Base-by-base conservation (phyloP, 73 alveolate genomes). In the Durusdinium trenchii region DNA sequence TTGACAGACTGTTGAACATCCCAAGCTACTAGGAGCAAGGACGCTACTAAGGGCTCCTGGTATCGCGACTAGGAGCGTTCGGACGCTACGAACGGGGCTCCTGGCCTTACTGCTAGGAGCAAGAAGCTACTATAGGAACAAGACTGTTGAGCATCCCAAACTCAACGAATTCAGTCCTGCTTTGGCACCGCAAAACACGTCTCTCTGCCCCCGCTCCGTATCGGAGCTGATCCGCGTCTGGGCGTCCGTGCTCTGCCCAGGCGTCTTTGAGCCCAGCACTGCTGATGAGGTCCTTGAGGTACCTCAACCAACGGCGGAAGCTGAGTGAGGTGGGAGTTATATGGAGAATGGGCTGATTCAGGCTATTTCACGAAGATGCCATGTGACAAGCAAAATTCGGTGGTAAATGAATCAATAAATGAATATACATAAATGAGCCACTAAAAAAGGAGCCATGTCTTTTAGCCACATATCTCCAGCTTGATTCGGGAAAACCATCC, bases 201-300 rank as follows among this genome's bases (percentile, higher is more conserved):
- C 76, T 62, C 36, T 12, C 14, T 73, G 52, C 84, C 52, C n/a
- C 9, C 45, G n/a, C 30, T 51, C 51, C 52, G 54, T 36, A 48
- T 7, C 84, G 51, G 52, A 20, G 84, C 52, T 51, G 51, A 35
- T 62, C 32, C 76, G 36, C 40, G 76, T 71, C 86, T 75, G 86
- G 48, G 90, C 20, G 61, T 32, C 26, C 62, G 32, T 7, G 76
- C 94, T 89, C 96, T 1, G 69, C 48, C 96, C 96, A 89, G 6
- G 96, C 96, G 30, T 46, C 96, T 47, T 67, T 62, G 28, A 89
- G 86, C n/a, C 86, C 86, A 26, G 85, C 85, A 12, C 86, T 64
- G 94, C 94, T 84, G 75, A 84, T 84, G 48, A 89, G 86, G 86
- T 89, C 96, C 85, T 87, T 46, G 50, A 48, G 83, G 5, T 20